Base-by-base conservation (phyloP, 163 green algal species). In the Botryococcus braunii region DNA sequence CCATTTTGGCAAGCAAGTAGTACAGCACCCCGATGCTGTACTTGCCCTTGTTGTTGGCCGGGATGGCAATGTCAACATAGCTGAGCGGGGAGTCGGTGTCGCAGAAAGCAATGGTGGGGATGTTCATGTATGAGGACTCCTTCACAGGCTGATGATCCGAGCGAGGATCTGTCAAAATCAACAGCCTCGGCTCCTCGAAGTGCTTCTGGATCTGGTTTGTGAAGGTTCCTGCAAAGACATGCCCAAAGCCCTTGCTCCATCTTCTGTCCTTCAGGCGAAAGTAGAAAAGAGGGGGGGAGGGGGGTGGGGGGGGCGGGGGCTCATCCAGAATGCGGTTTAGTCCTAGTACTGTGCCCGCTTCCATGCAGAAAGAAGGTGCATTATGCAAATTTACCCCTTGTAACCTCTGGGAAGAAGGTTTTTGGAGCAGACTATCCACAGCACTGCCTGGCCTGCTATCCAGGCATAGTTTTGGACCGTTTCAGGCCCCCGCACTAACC, bases 11-110 rank as follows among this genome's bases (percentile, higher is more conserved):
- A 66, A 99, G 86, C 70, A 99, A 81, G 83, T 90, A 98, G 88
- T 97, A 99, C 5, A 99, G 84, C 68, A 92, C 87, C 60, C 93
- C 92, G 74, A 99, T 97, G 68, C 85, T 91, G 81, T 99, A 89
- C 86, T 97, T 97, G 74, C 89, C 94, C 90, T 98, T 98, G 94
- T 99, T 99, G 90, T 99, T 99, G 75, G 94, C 94, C 39, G 95
- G 94, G 82, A 99, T 99, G 71, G 94, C 95, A 32, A 99, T 83
- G 79, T 99, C 94, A 62, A 99, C 89, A 75, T 92, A 82, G 59
- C 81, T 78, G 70, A 99, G 83, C 34, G 94, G 85, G 25, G 89
- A 97, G 84, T 99, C 94, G 31, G 95, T 98, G 88, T 99, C 95
- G 85, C 89, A 97, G 86, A 99, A 99, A 7, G 94, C 93, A 71